Evolutionary conservation across 2,329 filamentous ascomycete genomes (phyloP).

Genomic region (Salinomyces thailandicus): DNA sequence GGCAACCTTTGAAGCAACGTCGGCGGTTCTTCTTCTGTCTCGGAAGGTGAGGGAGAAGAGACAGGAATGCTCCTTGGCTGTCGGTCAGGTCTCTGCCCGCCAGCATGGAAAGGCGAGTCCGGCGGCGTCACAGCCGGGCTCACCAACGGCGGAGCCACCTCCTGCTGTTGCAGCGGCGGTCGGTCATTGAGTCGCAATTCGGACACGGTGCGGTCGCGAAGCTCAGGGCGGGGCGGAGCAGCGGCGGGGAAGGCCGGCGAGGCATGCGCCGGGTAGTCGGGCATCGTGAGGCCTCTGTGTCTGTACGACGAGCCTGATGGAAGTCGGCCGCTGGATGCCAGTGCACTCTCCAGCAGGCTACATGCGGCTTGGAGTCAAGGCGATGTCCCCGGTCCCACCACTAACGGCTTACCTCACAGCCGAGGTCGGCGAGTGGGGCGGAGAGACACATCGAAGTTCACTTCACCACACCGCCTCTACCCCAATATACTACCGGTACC

Average conservation of each 20-base stretch:
- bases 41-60: slow-evolving; percentile 20
- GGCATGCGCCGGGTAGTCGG: slow-evolving; percentile 44
- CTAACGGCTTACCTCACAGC: too few species aligned
- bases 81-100: slow-evolving; percentile 25
- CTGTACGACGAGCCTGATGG: too few species aligned
- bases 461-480: too few species aligned
- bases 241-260: slow-evolving; percentile 33
- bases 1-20: slow-evolving; percentile 67
- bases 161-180: slow-evolving; percentile 7
- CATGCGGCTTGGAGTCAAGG: too few species aligned
- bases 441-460: too few species aligned
- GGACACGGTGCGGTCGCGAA: slow-evolving; percentile 27
- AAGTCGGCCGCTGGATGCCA: too few species aligned
- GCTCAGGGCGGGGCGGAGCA: slow-evolving; percentile 41
- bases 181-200: slow-evolving; percentile 27
- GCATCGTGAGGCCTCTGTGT: too few species aligned
- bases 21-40: slow-evolving; percentile 45
- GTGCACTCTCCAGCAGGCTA: too few species aligned
- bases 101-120: slow-evolving; percentile 16
- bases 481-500: too few species aligned
- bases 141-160: slow-evolving; percentile 33
- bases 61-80: slow-evolving; percentile 36
- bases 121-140: slow-evolving; percentile 37
- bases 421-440: too few species aligned
- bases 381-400: too few species aligned